Percentiles rank a stretch among this genome's conserved stretches.
These are phyloP conservation scores for Phyllachora maydis DNA, from an alignment of 2,329 filamentous ascomycete genomes.

Conservation along the genomic window DNA sequence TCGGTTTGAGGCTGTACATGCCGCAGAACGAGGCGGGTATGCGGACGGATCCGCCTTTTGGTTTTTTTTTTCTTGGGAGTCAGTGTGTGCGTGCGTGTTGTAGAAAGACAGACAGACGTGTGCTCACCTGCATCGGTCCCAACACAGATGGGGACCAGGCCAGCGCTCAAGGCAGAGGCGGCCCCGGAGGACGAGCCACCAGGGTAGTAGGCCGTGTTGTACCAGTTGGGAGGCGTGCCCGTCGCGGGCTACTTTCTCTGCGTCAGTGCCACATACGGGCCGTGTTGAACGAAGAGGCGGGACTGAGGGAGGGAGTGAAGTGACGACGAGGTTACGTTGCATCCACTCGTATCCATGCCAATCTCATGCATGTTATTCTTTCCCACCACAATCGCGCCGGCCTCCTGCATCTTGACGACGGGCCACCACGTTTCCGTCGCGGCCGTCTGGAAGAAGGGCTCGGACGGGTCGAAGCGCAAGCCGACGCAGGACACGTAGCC, in stretches of 20 bases:
- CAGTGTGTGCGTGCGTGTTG: background rate
- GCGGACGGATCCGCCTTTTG: slow-evolving; percentile 33
- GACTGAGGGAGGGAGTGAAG: background rate
- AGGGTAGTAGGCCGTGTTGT: slow-evolving; percentile 57
- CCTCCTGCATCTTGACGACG: slow-evolving; percentile 47
- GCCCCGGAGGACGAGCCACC: slow-evolving; percentile 66
- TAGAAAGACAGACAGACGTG: slow-evolving; percentile 1
- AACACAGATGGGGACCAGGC: slow-evolving; percentile 53
- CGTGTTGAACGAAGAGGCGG: no score
- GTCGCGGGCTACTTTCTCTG: slow-evolving; percentile 31
- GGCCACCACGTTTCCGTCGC: slow-evolving; percentile 45
- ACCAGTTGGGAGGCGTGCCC: slow-evolving; percentile 60
- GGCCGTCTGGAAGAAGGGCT: slow-evolving; percentile 25
- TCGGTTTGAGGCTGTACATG: slow-evolving; percentile 62
- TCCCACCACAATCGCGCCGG: slow-evolving; percentile 54
- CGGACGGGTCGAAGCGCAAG: slow-evolving; percentile 34
- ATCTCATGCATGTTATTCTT: slow-evolving; percentile 69
- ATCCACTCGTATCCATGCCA: slow-evolving; percentile 63
- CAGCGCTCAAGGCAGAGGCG: slow-evolving; percentile 47
- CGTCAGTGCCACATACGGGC: slow-evolving; percentile 18
- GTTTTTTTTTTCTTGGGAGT: background rate
- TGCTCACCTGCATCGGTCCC: slow-evolving; percentile 48
- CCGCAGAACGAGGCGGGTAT: slow-evolving; percentile 61
- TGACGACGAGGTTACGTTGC: slow-evolving; percentile 31
- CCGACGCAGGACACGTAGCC: slow-evolving; percentile 51